Percentiles rank a stretch among this genome's conserved stretches.
These are phyloP conservation scores for Xylariaceae sp. DNA, from an alignment of 2,329 filamentous ascomycete species.

Conservation along the genomic window DNA sequence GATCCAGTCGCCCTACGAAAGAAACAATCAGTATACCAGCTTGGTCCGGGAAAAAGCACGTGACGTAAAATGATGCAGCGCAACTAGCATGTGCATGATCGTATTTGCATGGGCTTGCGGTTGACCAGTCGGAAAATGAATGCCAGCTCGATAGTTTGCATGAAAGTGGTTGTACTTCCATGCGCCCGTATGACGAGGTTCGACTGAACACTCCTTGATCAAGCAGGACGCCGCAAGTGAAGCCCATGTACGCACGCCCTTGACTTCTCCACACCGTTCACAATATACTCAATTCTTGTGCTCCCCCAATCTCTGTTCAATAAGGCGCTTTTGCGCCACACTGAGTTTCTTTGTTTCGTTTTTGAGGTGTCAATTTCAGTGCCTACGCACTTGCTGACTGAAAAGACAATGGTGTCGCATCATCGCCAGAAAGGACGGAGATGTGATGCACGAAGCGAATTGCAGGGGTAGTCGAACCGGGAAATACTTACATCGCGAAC, in stretches of 20 bases:
- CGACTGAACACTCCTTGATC: constrained; percentile 19
- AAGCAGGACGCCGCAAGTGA: constrained; percentile 13
- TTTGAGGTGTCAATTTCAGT: neutral
- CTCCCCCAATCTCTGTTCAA: neutral
- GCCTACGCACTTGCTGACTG: constrained; percentile 15
- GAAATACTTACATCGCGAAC: constrained; percentile 84
- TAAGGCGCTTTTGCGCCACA: neutral
- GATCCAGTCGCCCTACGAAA: constrained; percentile 88
- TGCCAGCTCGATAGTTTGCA: constrained; percentile 24
- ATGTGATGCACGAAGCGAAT: constrained; percentile 15
- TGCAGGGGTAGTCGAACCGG: constrained; percentile 9
- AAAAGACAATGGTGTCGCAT: constrained; percentile 2
- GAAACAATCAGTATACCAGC: constrained; percentile 18
- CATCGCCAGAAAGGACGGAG: constrained; percentile 5
- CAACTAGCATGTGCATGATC: constrained; percentile 9
- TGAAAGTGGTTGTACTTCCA: constrained; percentile 41
- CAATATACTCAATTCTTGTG: neutral
- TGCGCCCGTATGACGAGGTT: constrained; percentile 35
- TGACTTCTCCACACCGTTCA: constrained; percentile 5
- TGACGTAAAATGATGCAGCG: constrained; percentile 2
- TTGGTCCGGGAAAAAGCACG: constrained; percentile 8
- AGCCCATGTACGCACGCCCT: constrained; percentile 24
- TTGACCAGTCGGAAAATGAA: constrained; percentile 26
- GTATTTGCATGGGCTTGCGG: constrained; percentile 22
- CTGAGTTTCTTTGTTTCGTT: neutral